Percentiles rank a stretch among this genome's conserved stretches.
Evolutionary conservation across 2,329 filamentous ascomycete species (phyloP).

Genomic region (Trichoderma citrinoviride): DNA sequence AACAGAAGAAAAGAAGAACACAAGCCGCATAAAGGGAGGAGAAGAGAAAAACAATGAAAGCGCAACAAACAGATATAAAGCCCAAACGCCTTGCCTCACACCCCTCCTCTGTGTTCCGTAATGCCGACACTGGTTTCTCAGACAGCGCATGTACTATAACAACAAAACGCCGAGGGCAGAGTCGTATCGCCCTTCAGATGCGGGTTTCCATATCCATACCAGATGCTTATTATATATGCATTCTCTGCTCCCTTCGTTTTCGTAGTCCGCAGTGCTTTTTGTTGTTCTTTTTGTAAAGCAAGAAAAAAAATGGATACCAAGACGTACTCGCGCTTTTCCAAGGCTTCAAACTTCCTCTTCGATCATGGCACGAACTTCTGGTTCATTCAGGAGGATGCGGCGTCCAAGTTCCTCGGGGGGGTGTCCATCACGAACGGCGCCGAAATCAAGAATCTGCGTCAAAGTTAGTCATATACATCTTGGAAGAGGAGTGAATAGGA

Average conservation of each 20-base stretch:
- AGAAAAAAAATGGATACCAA: not conserved
- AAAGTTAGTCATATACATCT: not conserved
- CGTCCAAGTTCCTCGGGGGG: conserved; percentile 73
- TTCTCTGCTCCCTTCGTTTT: conserved; percentile 21
- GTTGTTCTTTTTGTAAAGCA: not conserved
- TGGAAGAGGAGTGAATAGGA: not conserved
- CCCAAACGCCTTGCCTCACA: conserved; percentile 15
- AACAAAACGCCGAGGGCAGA: conserved; percentile 23
- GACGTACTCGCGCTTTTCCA: not conserved
- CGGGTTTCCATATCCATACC: conserved; percentile 20
- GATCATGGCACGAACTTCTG: conserved; percentile 51
- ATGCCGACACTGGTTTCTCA: conserved; percentile 18
- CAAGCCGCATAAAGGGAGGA: not conserved
- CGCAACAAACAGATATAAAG: not conserved
- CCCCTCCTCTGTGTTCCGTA: not conserved
- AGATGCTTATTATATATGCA: conserved; percentile 24
- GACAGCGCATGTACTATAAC: conserved; percentile 20
- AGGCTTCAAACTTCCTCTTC: conserved; percentile 41
- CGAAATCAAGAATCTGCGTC: conserved; percentile 88
- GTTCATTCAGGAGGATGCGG: conserved; percentile 66
- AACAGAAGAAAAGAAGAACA: not conserved
- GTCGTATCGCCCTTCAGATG: conserved; percentile 23
- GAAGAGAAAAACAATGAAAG: not conserved
- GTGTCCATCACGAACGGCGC: conserved; percentile 84
- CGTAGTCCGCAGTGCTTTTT: conserved; percentile 10